Percentiles rank a stretch among this genome's conserved stretches.
Conservation (phyloP, 768 basidiomycete genomes). For the Collybiopsis luxurians region DNA sequence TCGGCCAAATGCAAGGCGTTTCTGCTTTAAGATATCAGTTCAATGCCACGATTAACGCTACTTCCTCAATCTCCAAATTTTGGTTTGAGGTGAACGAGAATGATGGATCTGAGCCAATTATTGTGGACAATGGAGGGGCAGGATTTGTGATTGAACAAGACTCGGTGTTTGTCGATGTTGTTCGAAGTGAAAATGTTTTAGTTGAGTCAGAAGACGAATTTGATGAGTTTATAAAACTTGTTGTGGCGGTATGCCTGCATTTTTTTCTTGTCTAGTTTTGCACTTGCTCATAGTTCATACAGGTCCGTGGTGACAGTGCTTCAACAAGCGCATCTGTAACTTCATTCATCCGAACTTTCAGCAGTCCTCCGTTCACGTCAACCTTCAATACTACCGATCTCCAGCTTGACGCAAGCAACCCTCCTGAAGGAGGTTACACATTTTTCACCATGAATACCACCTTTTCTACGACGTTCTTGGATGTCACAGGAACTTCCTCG, state of each 20-base stretch:
- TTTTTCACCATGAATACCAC: not conserved
- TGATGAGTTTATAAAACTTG: not conserved
- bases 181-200: not conserved
- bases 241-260: too few relatives aligned
- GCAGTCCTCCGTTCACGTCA: too few relatives aligned
- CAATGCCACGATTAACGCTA: conserved; percentile 35
- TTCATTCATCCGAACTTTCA: too few relatives aligned
- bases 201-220: not conserved
- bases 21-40: conserved; percentile 10
- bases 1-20: conserved; percentile 39
- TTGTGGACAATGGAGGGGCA: conserved; percentile 38
- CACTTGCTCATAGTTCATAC: too few relatives aligned
- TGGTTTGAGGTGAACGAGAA: conserved; percentile 49
- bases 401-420: too few relatives aligned
- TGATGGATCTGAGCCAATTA: conserved; percentile 32
- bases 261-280: too few relatives aligned
- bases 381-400: too few relatives aligned
- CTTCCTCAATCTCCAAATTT: conserved; percentile 43
- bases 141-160: conserved; percentile 44
- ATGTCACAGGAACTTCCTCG: not conserved
- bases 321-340: too few relatives aligned
- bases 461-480: not conserved
- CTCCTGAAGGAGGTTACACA: not conserved
- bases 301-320: too few relatives aligned
- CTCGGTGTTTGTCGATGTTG: conserved; percentile 31